Evolutionary conservation across 2,329 filamentous ascomycete genomes (phyloP).

Genomic region (Paracamarosporium sp.): DNA sequence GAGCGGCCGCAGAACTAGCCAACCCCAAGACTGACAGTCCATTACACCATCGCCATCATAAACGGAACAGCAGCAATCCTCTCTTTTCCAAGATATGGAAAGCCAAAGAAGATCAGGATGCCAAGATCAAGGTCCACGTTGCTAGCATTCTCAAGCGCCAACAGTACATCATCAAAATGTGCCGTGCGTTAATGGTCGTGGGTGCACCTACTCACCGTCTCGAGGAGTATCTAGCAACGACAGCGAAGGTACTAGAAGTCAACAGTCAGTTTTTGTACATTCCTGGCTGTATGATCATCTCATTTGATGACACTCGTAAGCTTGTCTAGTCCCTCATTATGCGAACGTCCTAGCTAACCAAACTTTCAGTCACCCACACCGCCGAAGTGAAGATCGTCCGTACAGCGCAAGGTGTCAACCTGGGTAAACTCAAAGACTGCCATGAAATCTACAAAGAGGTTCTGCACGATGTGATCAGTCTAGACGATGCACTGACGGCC

Average conservation of each 20-base stretch:
- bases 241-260: conserved; percentile 81
- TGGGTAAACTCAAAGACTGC: conserved; percentile 75
- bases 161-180: conserved; percentile 84
- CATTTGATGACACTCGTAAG: conserved; percentile 69
- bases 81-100: conserved; percentile 35
- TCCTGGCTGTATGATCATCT: conserved; percentile 91
- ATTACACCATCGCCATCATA: conserved; percentile 16
- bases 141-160: conserved; percentile 78
- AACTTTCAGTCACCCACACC: conserved; percentile 65
- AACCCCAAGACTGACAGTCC: conserved; percentile 32
- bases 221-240: conserved; percentile 89
- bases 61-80: conserved; percentile 29
- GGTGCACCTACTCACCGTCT: conserved; percentile 90
- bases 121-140: conserved; percentile 65
- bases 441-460: conserved; percentile 82
- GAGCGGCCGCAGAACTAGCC: conserved; percentile 35
- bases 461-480: conserved; percentile 73
- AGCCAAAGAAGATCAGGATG: conserved; percentile 55
- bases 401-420: conserved; percentile 71
- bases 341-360: background rate
- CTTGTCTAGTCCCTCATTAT: background rate
- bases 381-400: conserved; percentile 80
- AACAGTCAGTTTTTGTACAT: conserved; percentile 89
- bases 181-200: conserved; percentile 83
- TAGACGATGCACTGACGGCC: conserved; percentile 71